Conservation (phyloP, 371 early-diverging fungal species). For the Cokeromyces recurvatus region DNA sequence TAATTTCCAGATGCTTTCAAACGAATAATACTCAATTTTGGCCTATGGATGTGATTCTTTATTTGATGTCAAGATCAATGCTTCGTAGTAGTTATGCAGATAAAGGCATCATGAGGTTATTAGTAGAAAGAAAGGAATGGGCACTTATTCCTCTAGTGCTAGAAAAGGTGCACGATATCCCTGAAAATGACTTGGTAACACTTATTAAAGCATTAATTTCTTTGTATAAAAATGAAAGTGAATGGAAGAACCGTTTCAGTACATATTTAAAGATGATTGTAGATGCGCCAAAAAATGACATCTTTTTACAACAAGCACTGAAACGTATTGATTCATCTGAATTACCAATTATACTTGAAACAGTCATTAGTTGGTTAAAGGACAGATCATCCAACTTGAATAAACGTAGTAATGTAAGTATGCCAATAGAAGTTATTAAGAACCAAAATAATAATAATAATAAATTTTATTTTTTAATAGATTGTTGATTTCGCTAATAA, state of each 20-base stretch:
- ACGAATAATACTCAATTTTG: slow-evolving; percentile 46
- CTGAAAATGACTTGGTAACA: slow-evolving; percentile 50
- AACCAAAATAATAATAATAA: neutral
- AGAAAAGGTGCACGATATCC: slow-evolving; percentile 51
- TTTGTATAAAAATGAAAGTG: slow-evolving; percentile 5
- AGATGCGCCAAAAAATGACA: slow-evolving; percentile 52
- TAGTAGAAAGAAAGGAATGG: slow-evolving; percentile 56
- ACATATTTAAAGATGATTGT: slow-evolving; percentile 40
- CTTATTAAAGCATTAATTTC: slow-evolving; percentile 33
- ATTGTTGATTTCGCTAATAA: slow-evolving; percentile 49
- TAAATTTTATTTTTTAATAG: slow-evolving; percentile 14
- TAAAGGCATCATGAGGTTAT: slow-evolving; percentile 40
- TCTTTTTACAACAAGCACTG: slow-evolving; percentile 57
- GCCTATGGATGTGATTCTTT: slow-evolving; percentile 49
- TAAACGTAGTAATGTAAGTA: slow-evolving; percentile 17
- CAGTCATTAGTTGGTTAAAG: slow-evolving; percentile 41
- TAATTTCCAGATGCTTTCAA: slow-evolving; percentile 38
- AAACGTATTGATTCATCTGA: slow-evolving; percentile 45
- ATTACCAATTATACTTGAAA: slow-evolving; percentile 37
- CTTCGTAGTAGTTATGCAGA: slow-evolving; percentile 46
- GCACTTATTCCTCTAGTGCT: slow-evolving; percentile 45
- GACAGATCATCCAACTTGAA: slow-evolving; percentile 10
- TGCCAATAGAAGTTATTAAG: too few relatives aligned
- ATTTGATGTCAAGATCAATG: slow-evolving; percentile 42
- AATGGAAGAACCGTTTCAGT: slow-evolving; percentile 22